Conservation (phyloP, 2,329 filamentous ascomycete species). For the Colletotrichum sp. region DNA sequence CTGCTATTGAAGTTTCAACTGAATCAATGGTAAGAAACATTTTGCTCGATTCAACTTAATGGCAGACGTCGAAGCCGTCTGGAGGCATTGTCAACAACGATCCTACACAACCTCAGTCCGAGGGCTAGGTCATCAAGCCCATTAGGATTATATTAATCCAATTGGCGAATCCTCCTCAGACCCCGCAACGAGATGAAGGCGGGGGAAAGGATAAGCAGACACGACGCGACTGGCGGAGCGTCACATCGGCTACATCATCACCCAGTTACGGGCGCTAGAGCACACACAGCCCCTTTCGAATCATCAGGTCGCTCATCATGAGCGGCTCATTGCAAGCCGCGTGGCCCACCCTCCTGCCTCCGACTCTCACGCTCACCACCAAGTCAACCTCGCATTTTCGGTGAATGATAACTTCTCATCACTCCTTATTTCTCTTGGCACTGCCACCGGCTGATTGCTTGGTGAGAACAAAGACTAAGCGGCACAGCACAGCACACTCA, state of each 20-base stretch:
- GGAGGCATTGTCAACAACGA: accelerated
- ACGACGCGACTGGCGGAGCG: neutral
- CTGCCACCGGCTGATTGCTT: accelerated
- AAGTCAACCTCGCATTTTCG: neutral
- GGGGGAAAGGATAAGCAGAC: neutral
- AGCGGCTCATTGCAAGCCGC: neutral
- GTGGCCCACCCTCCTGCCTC: neutral
- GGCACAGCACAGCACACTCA: neutral
- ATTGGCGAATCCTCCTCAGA: neutral
- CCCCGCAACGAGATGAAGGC: neutral
- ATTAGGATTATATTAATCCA: accelerated
- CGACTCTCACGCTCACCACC: too few relatives aligned
- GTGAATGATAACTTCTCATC: neutral
- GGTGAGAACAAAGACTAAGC: neutral
- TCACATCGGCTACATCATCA: neutral
- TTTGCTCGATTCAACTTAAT: neutral
- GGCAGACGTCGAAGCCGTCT: neutral
- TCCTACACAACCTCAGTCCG: neutral
- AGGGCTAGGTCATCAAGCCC: neutral
- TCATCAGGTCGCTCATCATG: neutral
- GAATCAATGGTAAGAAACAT: accelerated
- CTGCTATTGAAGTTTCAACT: too few relatives aligned
- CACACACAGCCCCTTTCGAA: neutral
- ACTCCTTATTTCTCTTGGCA: neutral
- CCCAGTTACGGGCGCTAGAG: neutral